Evolutionary conservation across 768 basidiomycete species (phyloP).

Genomic region (Lactifluus subvellereus): DNA sequence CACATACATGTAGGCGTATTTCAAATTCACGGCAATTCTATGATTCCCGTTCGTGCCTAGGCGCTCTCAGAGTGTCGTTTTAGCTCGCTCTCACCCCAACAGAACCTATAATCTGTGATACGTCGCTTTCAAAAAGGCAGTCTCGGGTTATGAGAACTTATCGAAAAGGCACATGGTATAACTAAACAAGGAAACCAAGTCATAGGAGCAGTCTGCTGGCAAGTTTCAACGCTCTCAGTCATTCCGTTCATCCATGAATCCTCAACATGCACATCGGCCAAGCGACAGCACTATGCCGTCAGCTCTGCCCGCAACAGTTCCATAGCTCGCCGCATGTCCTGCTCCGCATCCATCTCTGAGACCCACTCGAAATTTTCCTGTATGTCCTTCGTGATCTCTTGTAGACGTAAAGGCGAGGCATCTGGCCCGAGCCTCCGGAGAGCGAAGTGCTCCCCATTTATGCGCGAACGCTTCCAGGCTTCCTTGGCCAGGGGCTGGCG

Average conservation of each 20-base stretch:
- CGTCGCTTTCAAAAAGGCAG: neutral
- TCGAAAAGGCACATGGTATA: neutral
- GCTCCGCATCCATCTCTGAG: conserved; percentile 5
- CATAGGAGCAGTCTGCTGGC: neutral
- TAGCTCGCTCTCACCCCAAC: neutral
- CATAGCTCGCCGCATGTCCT: conserved; percentile 1
- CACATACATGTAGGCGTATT: neutral
- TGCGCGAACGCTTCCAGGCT: conserved; percentile 28
- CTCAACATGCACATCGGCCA: neutral
- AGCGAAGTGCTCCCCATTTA: conserved; percentile 29
- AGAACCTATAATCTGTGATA: neutral
- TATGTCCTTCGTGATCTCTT: neutral
- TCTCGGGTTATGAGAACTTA: neutral
- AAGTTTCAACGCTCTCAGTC: no score
- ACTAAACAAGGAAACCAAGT: neutral
- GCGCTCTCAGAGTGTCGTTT: neutral
- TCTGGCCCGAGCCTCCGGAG: conserved; percentile 12
- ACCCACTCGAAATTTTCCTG: conserved; percentile 18
- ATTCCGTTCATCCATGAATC: neutral
- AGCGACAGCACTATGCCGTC: neutral
- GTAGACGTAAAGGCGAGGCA: neutral
- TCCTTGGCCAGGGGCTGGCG: conserved; percentile 30
- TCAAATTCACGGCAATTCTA: neutral
- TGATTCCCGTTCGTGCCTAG: neutral
- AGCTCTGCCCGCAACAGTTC: neutral